Conservation (phyloP, 2,329 filamentous ascomycete species). For the Colletotrichum simmondsii region DNA sequence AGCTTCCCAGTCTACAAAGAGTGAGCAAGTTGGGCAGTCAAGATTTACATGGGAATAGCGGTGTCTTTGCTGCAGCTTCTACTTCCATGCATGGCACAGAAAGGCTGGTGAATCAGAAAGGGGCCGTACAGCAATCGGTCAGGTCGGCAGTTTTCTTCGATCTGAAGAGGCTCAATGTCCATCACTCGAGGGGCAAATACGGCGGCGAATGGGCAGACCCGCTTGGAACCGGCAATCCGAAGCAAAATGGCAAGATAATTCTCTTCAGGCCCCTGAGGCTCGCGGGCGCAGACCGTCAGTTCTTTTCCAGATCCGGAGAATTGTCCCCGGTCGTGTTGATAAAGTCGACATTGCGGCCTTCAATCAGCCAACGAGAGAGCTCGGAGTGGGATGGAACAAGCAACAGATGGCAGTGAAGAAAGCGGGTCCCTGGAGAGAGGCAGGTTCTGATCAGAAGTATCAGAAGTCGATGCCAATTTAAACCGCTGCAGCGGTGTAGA, state of each 20-base stretch:
- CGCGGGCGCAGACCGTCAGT: constrained; percentile 11
- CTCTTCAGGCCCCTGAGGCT: not conserved
- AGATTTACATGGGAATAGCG: not conserved
- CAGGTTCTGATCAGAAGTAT: not conserved
- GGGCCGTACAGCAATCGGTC: not conserved
- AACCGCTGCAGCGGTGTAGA: constrained; percentile 4
- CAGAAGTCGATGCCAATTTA: constrained; percentile 24
- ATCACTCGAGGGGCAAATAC: not conserved
- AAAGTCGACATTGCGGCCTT: not conserved
- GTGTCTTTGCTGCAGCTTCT: not conserved
- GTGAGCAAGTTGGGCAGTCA: not conserved
- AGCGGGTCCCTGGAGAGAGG: not conserved
- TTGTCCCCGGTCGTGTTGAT: not conserved
- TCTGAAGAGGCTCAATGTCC: no score
- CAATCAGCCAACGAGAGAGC: not conserved
- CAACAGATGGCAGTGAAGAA: not conserved
- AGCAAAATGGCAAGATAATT: not conserved
- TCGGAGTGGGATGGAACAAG: not conserved
- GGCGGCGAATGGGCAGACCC: not conserved
- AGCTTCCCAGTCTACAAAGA: not conserved
- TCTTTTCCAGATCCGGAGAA: constrained; percentile 17
- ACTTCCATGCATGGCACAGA: not conserved
- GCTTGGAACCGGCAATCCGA: constrained; percentile 2
- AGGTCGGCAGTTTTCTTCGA: not conserved
- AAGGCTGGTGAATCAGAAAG: not conserved